phyloP scores from a whole-genome alignment of 192 early-diverging fungal genomes.

The Dissophora globulifera region DNA sequence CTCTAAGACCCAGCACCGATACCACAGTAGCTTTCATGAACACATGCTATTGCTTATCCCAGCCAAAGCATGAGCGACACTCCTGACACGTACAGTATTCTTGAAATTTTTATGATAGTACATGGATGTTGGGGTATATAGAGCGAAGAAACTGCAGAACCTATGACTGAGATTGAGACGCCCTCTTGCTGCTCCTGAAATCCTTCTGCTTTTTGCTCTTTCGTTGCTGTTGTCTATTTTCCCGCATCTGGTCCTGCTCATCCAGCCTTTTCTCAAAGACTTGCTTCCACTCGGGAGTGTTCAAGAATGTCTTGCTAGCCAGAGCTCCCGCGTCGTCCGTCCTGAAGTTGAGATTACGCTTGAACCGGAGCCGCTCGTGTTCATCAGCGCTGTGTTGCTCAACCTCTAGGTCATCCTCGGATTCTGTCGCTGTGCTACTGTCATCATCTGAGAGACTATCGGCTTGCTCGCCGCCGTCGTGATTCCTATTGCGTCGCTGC shows the following conservation, averaged over 20 bases:
- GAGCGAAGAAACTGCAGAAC: no score
- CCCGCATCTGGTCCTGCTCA: constrained; percentile 16
- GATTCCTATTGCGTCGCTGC: constrained; percentile 6
- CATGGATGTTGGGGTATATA: no score
- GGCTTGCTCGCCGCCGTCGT: neutral
- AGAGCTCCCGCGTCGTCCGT: constrained; percentile 4
- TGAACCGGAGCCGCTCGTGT: constrained; percentile 35
- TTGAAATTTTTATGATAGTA: no score
- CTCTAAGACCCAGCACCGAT: no score
- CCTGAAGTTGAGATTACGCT: constrained; percentile 46
- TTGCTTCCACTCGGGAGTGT: constrained; percentile 30
- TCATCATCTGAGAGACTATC: constrained; percentile 5
- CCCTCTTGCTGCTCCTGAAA: neutral
- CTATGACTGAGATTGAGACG: no score
- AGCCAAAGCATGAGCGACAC: no score
- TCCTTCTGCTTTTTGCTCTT: neutral
- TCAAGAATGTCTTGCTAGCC: neutral
- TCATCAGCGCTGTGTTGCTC: no score
- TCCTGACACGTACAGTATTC: no score
- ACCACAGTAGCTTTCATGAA: no score
- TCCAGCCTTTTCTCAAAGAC: constrained; percentile 26
- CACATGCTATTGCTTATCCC: no score
- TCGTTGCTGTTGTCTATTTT: neutral
- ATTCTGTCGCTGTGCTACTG: neutral
- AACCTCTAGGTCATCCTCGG: neutral